Evolutionary conservation across 164 flowering plant species (phyloP), one percentile per base, ranked within the genome.

Genomic region (Houttuynia cordata): DNA sequence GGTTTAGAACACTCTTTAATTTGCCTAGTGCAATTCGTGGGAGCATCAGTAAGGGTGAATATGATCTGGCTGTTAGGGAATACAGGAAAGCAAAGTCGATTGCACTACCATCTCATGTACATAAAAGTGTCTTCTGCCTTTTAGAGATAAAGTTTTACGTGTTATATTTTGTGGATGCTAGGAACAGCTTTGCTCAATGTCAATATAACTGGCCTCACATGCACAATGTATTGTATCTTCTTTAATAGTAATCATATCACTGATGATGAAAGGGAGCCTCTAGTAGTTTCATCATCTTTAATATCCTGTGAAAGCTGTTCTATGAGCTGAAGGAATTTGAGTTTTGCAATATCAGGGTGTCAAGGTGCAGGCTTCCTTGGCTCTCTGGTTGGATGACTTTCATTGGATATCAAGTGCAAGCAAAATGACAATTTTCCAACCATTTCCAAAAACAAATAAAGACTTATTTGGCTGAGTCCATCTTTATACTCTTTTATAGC

Each of bases 51-150:
- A 94, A 94, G 86, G 99, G 99, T 40, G 99, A 94, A 83, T 85
- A 88, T 76, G 99, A 94, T 78, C 69, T 94, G 76, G 99, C 97
- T 41, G 99, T 88, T 63, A 79, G 99, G 65, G 99, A 94, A 70
- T 94, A 94, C 80, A 79, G 83, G 75, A 94, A 94, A 79, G 97
- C 99, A 50, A 94, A 94, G 76, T 94, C 99, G 4, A 91, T 93
- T 74, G 97, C 79, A 64, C 78, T 94, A 51, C 99, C 99, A 51
- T 88, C 97, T 65, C 99, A 94, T 83, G 99, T 93, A 84, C 51
- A 73, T 68, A 63, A n/a, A 24, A 2, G 5, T 41, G n/a, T 34
- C 55, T 50, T 59, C 42, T 8, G 14, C 14, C 49, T 14, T 45
- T 45, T 17, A 7, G 2, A 45, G 12, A 45, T 4, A 45, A 12